Evolutionary conservation across 2,329 filamentous ascomycete genomes (phyloP), one percentile per base, ranked within the genome.

Genomic region (Torrubiella hemipterigena): DNA sequence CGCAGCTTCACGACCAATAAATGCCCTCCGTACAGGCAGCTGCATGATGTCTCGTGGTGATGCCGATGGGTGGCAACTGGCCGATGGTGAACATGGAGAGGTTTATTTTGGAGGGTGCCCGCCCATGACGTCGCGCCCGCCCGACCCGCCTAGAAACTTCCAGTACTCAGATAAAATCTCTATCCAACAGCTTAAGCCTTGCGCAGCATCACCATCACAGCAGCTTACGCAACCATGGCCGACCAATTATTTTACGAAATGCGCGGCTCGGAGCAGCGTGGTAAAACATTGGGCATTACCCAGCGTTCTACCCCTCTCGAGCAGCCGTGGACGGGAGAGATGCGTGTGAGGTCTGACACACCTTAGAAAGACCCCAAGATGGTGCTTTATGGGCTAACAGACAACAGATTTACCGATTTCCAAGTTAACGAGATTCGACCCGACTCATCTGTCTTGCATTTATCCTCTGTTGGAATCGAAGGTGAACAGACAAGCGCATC

Each of bases 351-450:
- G 55, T 58, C 40, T 35, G 47, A 30, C 23, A 16, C 7, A 11
- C 19, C 12, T 22, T 10, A 3, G 11, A 2, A 20, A 23, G 18
- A 14, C 30, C 26, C 35, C 20, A 16, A 5, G n/a, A 25, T 21
- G 15, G 15, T 13, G 29, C 21, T 18, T 31, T 28, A 13, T 29
- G 7, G 19, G 9, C 44, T 49, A 22, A 49, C 30, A 10, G 6
- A 6, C 7, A 12, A 7, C 30, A 74, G 84, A 42, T 95, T 87
- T 54, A 89, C 86, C 4, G 87, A 95, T 52, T 95, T 95, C 46
- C 65, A 91, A 43, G 87, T 95, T 44, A 87, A 93, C 48, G 87
- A 95, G 55, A 89, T 95, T 39, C 61, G 71, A 14, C 75, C 77
- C 18, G 72, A 80, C 47, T 86, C 86, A 12, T 58, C 75, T 32